phyloP scores from a whole-genome alignment of 75 land plant genomes.

The Picea glauca region DNA sequence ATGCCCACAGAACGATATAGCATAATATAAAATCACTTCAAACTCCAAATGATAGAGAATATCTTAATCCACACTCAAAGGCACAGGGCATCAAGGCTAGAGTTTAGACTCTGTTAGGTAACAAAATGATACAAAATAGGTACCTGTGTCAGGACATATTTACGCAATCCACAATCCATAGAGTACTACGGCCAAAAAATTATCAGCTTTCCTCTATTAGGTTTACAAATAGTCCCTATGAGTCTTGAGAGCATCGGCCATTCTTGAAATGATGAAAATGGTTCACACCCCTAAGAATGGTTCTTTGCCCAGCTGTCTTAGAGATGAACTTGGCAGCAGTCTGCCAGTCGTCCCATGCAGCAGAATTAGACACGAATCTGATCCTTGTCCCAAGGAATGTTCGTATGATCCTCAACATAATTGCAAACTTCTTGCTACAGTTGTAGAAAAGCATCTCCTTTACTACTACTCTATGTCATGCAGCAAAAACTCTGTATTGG shows the following conservation, averaged over 20 bases:
- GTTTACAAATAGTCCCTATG: too few relatives aligned
- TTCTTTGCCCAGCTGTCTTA: neutral
- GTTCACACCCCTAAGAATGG: neutral
- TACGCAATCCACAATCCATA: neutral
- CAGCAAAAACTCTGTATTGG: neutral
- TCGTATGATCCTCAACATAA: neutral
- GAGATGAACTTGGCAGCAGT: neutral
- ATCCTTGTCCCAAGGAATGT: neutral
- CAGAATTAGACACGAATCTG: neutral
- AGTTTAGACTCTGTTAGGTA: neutral
- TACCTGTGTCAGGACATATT: neutral
- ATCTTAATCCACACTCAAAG: too few relatives aligned
- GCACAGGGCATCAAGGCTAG: neutral
- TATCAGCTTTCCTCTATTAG: neutral
- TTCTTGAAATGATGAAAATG: neutral
- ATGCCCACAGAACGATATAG: too few relatives aligned
- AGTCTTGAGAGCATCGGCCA: neutral
- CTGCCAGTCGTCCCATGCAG: neutral
- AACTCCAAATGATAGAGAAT: too few relatives aligned
- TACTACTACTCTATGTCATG: conserved; percentile 6
- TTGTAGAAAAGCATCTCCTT: neutral
- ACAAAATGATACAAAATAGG: neutral
- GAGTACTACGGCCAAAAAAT: neutral
- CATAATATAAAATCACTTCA: too few relatives aligned
- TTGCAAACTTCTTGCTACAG: neutral